Evolutionary conservation across 352 stramenopile species (phyloP), one percentile per base, ranked within the genome.

Genomic region (Globisporangium apiculatum): DNA sequence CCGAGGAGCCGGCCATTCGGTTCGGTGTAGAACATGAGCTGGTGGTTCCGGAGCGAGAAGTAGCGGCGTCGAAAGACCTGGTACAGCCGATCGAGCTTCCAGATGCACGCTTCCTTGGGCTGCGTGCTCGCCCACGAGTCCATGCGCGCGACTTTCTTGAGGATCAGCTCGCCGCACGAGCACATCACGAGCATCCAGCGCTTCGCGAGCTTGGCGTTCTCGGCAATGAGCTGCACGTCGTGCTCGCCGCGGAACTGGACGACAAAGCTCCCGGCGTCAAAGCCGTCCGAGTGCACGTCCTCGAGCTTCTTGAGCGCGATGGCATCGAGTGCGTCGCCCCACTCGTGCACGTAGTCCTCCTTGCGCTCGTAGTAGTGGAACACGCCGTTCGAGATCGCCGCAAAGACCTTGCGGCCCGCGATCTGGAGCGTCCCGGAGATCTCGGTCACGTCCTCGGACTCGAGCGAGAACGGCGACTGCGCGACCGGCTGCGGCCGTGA

Each of bases 161-260:
- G 57, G 18, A 93, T 76, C 54, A 93, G 52, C 17, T 86, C 79
- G 18, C 81, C 83, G 54, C 81, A 92, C 42, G 83, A 95, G 57
- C 85, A 95, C 79, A 95, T 93, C 9, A 92, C 82, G 17, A 95
- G 72, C 85, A 95, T 95, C 85, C 85, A 95, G 17, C 73, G 69
- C 68, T 93, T 93, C 6, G 83, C 81, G 24, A 76, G 58, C 59
- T 83, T 83, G 0, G 70, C 75, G 36, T 66, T 87, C 62, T 91
- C 79, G 3, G 83, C 83, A 12, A 89, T 69, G 18, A 95, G 65
- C 57, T 81, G 76, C 15, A 93, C 76, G 35, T 89, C 71, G 55
- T 85, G 75, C 60, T 93, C 81, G 37, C 79, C 71, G 31, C 73
- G 71, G 11, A 95, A 75, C 57, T 86, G 84, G 5, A 93, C 73